These are phyloP conservation scores for Tremellales sp. DNA, from an alignment of 1,284 basidiomycete genomes.

Conservation along the genomic window DNA sequence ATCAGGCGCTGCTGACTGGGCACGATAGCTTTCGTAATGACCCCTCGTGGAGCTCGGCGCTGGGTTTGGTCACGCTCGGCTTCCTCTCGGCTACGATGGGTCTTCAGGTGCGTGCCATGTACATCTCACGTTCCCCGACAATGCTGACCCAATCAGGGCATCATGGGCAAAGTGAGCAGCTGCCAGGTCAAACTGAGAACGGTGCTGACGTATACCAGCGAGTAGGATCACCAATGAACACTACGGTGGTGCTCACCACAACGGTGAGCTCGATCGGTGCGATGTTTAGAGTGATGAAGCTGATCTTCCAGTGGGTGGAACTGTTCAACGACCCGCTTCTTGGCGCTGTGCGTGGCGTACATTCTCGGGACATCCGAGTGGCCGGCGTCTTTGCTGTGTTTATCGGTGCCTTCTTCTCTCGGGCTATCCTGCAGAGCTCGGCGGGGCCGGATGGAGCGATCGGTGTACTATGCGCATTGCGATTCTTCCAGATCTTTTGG, in stretches of 20 bases:
- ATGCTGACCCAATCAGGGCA: constrained; percentile 56
- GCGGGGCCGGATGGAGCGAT: constrained; percentile 58
- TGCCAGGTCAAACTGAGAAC: not conserved
- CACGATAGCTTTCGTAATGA: constrained; percentile 51
- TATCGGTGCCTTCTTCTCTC: constrained; percentile 68
- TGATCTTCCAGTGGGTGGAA: constrained; percentile 63
- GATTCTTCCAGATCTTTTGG: constrained; percentile 60
- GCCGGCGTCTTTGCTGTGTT: constrained; percentile 66
- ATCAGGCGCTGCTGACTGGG: not conserved
- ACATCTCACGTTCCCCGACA: not conserved
- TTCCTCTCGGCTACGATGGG: constrained; percentile 75
- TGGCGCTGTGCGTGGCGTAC: constrained; percentile 54
- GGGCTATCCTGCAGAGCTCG: constrained; percentile 52
- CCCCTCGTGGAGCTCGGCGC: constrained; percentile 64
- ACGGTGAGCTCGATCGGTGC: not conserved
- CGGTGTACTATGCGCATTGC: constrained; percentile 63
- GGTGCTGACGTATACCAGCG: too few relatives aligned
- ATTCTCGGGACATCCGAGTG: constrained; percentile 66
- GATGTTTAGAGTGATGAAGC: not conserved
- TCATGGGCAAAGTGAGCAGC: constrained; percentile 62
- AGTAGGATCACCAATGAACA: constrained; percentile 70
- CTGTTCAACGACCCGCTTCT: constrained; percentile 73
- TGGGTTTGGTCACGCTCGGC: constrained; percentile 64
- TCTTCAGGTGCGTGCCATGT: constrained; percentile 40
- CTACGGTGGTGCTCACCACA: constrained; percentile 23